phyloP scores from a whole-genome alignment of 1,139 yeast genomes.

The Debaryomycetaceae sp. region DNA sequence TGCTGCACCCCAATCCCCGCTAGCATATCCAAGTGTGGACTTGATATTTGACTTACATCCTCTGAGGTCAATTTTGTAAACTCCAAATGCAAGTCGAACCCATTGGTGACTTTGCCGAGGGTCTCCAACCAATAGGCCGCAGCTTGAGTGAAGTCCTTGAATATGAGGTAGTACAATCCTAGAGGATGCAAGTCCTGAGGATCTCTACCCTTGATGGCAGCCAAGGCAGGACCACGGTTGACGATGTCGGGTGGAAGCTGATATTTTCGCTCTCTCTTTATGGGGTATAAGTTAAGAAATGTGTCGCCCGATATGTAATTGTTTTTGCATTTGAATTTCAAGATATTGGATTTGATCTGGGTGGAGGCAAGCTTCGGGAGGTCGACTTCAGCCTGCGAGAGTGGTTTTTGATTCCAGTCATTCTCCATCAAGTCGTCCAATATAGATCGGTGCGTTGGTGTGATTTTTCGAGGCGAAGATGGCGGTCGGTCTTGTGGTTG shows the following conservation, averaged over 20 bases:
- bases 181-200: constrained; percentile 39
- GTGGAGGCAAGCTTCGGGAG: constrained; percentile 13
- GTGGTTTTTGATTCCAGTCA: constrained; percentile 30
- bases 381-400: constrained; percentile 21
- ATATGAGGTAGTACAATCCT: constrained; percentile 50
- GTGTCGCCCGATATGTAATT: constrained; percentile 36
- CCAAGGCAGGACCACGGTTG: constrained; percentile 19
- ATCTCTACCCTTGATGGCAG: constrained; percentile 45
- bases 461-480: neutral
- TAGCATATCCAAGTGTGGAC: constrained; percentile 26
- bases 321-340: constrained; percentile 32
- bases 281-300: constrained; percentile 34
- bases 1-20: constrained; percentile 5
- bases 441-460: constrained; percentile 16
- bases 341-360: constrained; percentile 21
- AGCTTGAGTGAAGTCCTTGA: constrained; percentile 45
- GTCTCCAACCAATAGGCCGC: constrained; percentile 49
- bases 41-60: constrained; percentile 21
- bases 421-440: constrained; percentile 28
- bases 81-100: constrained; percentile 39
- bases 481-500: constrained; percentile 8
- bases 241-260: constrained; percentile 15
- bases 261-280: constrained; percentile 26
- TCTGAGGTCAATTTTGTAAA: constrained; percentile 28
- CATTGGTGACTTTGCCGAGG: constrained; percentile 44